Evolutionary conservation across 2,329 filamentous ascomycete genomes (phyloP).

Genomic region (Sclerotinia nivalis): DNA sequence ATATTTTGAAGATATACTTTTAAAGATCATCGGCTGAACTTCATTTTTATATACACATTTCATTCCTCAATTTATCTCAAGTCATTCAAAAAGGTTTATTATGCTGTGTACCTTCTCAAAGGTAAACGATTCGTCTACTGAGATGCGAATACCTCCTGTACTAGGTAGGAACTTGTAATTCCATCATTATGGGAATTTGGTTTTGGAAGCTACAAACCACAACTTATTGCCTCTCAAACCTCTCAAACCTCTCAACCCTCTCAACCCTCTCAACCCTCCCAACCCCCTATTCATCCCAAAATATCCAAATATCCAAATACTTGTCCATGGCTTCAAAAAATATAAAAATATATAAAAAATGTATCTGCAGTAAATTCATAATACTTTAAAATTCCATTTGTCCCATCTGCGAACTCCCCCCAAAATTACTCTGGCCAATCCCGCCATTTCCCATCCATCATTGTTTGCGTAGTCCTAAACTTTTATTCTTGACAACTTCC

Average conservation of each 20-base stretch:
- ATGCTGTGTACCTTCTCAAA: background rate
- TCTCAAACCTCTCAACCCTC: no score
- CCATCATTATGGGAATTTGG: background rate
- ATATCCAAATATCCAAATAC: background rate
- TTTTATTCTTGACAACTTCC: slow-evolving; percentile 17
- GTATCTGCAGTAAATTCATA: background rate
- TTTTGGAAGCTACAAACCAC: background rate
- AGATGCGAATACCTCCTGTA: background rate
- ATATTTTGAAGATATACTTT: slow-evolving; percentile 12
- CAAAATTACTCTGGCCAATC: background rate
- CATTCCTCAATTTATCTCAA: background rate
- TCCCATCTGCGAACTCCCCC: background rate
- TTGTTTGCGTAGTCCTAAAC: slow-evolving; percentile 26
- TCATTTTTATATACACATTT: background rate
- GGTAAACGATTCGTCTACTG: background rate
- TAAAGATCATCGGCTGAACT: background rate
- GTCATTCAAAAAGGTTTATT: background rate
- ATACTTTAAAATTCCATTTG: slow-evolving; percentile 7
- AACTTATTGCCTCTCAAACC: background rate
- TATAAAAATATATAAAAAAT: no score
- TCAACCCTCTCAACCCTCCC: background rate
- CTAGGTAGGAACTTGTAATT: background rate
- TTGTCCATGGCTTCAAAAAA: background rate
- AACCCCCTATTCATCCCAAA: slow-evolving; percentile 15
- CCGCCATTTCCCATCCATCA: background rate